Evolutionary conservation across 768 basidiomycete genomes (phyloP), one percentile per base, ranked within the genome.

Genomic region (Serpula lacrymans): DNA sequence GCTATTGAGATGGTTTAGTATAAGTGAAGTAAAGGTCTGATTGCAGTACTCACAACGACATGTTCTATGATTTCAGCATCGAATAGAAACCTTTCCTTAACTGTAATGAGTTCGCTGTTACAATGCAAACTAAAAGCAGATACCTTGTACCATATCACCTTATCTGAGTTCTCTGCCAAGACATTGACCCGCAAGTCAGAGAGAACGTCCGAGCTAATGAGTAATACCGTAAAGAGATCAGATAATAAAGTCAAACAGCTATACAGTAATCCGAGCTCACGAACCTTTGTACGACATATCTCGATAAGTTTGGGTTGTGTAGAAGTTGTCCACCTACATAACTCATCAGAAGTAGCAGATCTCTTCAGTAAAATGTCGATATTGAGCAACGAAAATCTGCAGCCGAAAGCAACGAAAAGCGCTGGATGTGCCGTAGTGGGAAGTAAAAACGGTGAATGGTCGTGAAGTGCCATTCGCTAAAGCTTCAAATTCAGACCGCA

Each of bases 1-100:
- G 83, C 84, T 84, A 44, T 3, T 24, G 23, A 9, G 14, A 13
- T 1, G 29, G 12, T 11, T 43, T 37, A 31, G 39, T 30, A 16
- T 40, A 24, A 16, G 3, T 29, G 18, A 36, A 29, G 23, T 10
- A 5, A 18, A 11, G 14, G 29, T 23, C 16, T n/a, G 7, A 18
- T 10, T 14, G 13, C 21, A 21, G 37, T 27, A 70, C 82, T 45
- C 56, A 88, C 85, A 24, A 87, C 74, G 13, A 88, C 51, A 49
- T 85, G 74, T 47, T 88, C 88, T 3, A 89, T 59, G 28, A 89
- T 88, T 57, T 89, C 87, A 4, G 80, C 69, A 40, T 88, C 85
- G 28, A 71, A 69, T 31, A 89, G 70, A 56, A 75, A 80, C 43
- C 87, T 70, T 70, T 89, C 85, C 86, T 88, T 66, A 49, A 48